Percentiles rank a stretch among this genome's conserved stretches.
These are phyloP conservation scores for Spergularia azorica DNA, from an alignment of 179 eudicot genomes.

Conservation along the genomic window DNA sequence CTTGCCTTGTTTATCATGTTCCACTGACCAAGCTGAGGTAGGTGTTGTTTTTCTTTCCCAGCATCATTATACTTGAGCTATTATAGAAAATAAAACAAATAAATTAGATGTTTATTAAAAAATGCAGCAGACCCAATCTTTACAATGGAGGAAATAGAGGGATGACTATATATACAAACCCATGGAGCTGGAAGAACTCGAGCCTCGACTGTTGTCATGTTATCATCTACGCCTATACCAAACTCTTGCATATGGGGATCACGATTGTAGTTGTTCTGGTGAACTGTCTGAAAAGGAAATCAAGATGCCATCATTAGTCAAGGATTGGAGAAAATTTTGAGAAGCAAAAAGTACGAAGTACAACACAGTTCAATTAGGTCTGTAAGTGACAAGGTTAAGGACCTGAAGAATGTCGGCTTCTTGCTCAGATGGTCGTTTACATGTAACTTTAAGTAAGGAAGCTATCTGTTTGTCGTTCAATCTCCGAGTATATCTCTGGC, in stretches of 20 bases:
- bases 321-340: background rate
- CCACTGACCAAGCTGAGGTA: conserved; percentile 93
- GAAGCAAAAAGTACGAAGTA: background rate
- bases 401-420: conserved; percentile 85
- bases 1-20: conserved; percentile 90
- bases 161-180: conserved; percentile 41
- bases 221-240: conserved; percentile 71
- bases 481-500: background rate
- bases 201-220: conserved; percentile 78
- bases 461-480: conserved; percentile 66
- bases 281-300: conserved; percentile 57
- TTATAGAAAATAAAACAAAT: conserved; percentile 5
- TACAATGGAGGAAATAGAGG: background rate
- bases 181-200: conserved; percentile 95
- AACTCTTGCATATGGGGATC: conserved; percentile 78
- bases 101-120: background rate
- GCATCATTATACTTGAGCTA: conserved; percentile 79
- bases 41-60: conserved; percentile 74
- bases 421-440: conserved; percentile 70
- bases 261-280: conserved; percentile 60
- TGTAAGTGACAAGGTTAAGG: background rate
- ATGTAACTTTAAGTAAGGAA: conserved; percentile 24
- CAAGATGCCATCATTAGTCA: conserved; percentile 5
- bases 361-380: background rate
- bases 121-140: background rate